Evolutionary conservation across 1,139 yeast genomes (phyloP).

Genomic region (Spencermartinsiella ligniputridi): DNA sequence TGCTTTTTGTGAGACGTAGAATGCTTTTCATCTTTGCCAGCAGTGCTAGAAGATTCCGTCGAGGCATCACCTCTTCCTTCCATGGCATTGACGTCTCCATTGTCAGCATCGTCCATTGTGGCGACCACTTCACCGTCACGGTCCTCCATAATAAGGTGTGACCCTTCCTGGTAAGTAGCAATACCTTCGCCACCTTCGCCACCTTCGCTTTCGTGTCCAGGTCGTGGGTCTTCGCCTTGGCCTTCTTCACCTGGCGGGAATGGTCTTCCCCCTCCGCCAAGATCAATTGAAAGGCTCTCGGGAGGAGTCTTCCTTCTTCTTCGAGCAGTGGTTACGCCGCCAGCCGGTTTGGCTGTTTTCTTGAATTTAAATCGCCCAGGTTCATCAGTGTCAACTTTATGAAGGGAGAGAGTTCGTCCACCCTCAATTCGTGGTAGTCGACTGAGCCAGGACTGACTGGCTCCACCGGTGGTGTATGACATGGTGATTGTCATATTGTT

Average conservation of each 20-base stretch:
- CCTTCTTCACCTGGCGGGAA: slow-evolving; percentile 5
- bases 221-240: slow-evolving; percentile 8
- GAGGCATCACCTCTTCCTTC: not conserved
- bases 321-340: slow-evolving; percentile 58
- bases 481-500: slow-evolving; percentile 91
- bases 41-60: slow-evolving; percentile 2
- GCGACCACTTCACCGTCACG: slow-evolving; percentile 73
- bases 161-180: slow-evolving; percentile 71
- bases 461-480: slow-evolving; percentile 77
- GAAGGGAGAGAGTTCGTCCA: slow-evolving; percentile 74
- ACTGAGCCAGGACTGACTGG: slow-evolving; percentile 73
- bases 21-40: slow-evolving; percentile 5
- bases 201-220: slow-evolving; percentile 8
- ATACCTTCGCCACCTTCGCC: slow-evolving; percentile 24
- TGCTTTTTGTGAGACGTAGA: not conserved
- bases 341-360: slow-evolving; percentile 66
- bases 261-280: slow-evolving; percentile 32
- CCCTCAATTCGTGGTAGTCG: slow-evolving; percentile 73
- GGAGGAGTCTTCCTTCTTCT: slow-evolving; percentile 38
- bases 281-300: slow-evolving; percentile 28
- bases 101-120: slow-evolving; percentile 10
- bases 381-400: slow-evolving; percentile 67
- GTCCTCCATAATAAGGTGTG: slow-evolving; percentile 69
- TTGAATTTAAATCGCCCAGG: slow-evolving; percentile 26
- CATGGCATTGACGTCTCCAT: not conserved